Conservation (phyloP, 176 grass and related monocot species). For the Avena sativa region DNA sequence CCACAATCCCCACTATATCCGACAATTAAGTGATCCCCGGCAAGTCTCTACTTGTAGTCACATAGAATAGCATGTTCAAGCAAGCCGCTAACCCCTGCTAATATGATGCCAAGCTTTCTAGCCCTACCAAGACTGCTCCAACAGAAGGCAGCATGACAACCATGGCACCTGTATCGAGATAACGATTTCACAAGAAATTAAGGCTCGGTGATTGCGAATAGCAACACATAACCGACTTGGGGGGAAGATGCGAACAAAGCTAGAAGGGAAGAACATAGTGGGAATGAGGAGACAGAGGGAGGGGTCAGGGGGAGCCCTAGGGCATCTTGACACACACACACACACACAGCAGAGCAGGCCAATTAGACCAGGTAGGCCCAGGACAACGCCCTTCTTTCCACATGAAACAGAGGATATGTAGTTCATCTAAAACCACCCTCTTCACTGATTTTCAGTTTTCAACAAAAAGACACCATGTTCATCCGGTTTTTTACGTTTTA, state of each 20-base stretch:
- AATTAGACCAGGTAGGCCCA: neutral
- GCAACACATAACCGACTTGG: neutral
- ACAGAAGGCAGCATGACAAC: neutral
- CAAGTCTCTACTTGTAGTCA: neutral
- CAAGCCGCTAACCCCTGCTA: neutral
- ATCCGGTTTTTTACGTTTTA: neutral
- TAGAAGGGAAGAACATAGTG: constrained; percentile 7
- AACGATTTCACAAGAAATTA: neutral
- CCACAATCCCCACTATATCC: neutral
- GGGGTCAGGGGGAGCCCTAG: neutral
- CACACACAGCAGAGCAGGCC: neutral
- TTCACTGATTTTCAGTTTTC: constrained; percentile 12
- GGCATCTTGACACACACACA: neutral
- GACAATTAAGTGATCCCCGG: neutral
- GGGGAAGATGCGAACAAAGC: neutral
- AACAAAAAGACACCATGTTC: neutral
- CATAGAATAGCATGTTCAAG: constrained; percentile 9
- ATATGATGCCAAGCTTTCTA: neutral
- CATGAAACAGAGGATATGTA: neutral
- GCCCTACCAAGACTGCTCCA: neutral
- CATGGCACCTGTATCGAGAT: neutral
- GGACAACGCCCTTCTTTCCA: neutral
- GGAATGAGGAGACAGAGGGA: neutral
- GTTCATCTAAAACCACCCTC: neutral
- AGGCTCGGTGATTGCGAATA: neutral